Evolutionary conservation across 192 early-diverging fungal genomes (phyloP).

Genomic region (Coemansia umbellata): DNA sequence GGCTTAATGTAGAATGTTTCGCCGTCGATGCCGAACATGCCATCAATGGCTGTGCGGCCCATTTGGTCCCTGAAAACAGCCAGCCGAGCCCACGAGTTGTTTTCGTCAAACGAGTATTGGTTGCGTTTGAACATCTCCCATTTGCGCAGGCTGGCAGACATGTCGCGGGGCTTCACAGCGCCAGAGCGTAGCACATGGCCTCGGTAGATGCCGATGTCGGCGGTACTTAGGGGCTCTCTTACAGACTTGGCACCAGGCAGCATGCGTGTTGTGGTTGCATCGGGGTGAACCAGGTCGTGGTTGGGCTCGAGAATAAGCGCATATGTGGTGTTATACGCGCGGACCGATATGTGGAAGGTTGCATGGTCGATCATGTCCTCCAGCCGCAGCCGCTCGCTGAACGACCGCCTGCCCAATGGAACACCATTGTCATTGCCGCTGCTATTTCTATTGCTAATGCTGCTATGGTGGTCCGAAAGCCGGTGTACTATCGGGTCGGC

Average conservation of each 20-base stretch:
- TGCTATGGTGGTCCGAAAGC: conserved; percentile 6
- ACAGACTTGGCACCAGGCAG: conserved; percentile 10
- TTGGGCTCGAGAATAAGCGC: conserved; percentile 65
- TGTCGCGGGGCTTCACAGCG: conserved; percentile 11
- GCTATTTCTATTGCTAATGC: too few relatives aligned
- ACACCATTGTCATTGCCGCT: neutral
- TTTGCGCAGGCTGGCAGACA: conserved; percentile 21
- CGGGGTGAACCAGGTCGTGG: conserved; percentile 63
- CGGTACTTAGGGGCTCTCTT: conserved; percentile 10
- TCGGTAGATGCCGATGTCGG: conserved; percentile 56
- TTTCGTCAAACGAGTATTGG: conserved; percentile 40
- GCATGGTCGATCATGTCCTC: conserved; percentile 49
- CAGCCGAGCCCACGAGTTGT: conserved; percentile 54
- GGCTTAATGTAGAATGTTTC: conserved; percentile 61
- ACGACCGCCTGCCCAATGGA: conserved; percentile 19
- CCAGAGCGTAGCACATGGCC: conserved; percentile 47
- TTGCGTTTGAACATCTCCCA: conserved; percentile 27
- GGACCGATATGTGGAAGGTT: conserved; percentile 54
- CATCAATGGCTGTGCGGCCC: conserved; percentile 54
- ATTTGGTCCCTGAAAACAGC: conserved; percentile 30
- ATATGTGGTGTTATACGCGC: conserved; percentile 64
- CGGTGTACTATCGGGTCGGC: conserved; percentile 40
- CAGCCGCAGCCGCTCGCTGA: conserved; percentile 19
- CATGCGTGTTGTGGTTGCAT: conserved; percentile 42
- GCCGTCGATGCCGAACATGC: conserved; percentile 52